These are phyloP conservation scores for Purpureocillium takamizusanense DNA, from an alignment of 2,329 filamentous ascomycete genomes.

Conservation along the genomic window DNA sequence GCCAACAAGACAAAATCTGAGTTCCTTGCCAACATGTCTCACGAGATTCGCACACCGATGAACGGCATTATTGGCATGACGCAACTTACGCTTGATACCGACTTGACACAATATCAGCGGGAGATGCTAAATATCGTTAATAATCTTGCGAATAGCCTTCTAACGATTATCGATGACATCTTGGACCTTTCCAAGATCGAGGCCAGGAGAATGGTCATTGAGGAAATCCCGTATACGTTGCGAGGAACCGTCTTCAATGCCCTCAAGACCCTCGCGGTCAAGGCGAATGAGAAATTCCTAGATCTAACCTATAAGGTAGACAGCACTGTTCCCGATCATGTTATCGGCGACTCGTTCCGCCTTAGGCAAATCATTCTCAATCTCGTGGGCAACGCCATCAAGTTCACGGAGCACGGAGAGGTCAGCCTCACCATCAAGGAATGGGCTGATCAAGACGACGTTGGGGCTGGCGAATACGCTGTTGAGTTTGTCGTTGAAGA, in stretches of 20 bases:
- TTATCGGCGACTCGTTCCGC: conserved; percentile 93
- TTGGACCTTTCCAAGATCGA: conserved; percentile 75
- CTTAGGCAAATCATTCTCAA: conserved; percentile 95
- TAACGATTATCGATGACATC: conserved; percentile 92
- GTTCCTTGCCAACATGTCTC: conserved; percentile 97
- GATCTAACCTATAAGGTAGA: conserved; percentile 92
- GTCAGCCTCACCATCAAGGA: conserved; percentile 87
- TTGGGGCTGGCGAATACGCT: conserved; percentile 68
- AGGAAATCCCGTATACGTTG: conserved; percentile 92
- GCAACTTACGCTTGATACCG: conserved; percentile 87
- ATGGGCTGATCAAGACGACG: conserved; percentile 52
- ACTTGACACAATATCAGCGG: conserved; percentile 87
- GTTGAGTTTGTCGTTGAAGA: conserved; percentile 95
- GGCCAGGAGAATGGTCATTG: conserved; percentile 95
- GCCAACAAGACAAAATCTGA: conserved; percentile 98
- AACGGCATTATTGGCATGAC: conserved; percentile 99
- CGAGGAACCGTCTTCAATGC: conserved; percentile 95
- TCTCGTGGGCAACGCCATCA: conserved; percentile 95
- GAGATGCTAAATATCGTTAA: conserved; percentile 99
- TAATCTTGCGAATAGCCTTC: conserved; percentile 86
- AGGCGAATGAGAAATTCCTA: conserved; percentile 91
- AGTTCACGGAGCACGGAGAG: conserved; percentile 95
- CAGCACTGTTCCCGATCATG: conserved; percentile 86
- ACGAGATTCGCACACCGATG: conserved; percentile 95
- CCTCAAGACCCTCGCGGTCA: conserved; percentile 91